Evolutionary conservation across 2,329 filamentous ascomycete genomes (phyloP), one percentile per base, ranked within the genome.

Genomic region (Eutypa lata): DNA sequence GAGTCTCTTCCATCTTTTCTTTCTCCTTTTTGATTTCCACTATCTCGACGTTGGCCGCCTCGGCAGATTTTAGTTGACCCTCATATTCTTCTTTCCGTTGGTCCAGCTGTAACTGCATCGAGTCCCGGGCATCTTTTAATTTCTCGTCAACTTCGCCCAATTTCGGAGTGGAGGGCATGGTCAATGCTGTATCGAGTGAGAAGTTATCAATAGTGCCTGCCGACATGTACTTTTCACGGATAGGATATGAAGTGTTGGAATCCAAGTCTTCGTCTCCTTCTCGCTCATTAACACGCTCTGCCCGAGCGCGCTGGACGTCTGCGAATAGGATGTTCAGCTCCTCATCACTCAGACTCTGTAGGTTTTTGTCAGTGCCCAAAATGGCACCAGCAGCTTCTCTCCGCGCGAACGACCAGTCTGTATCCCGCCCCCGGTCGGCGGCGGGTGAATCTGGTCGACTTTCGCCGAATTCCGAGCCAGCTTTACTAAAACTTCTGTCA

Each of bases 191-290:
- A 68, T 99, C 94, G 16, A 99, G 78, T 2, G 93, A 97, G 65
- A 97, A 94, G 67, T 96, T 97, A 72, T 99, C 94, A 50, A 97
- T 80, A 0, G 93, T 97, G 2, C 93, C 93, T 51, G 89, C 94
- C 2, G 92, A 97, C 75, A 96, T 83, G 71, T 97, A 97, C 66
- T 97, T 97, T 63, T 99, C 94, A 49, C 94, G 82, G 28, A 92
- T 79, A 2, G 91, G 88, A 65, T 92, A 97, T 0, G 93, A 97
- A 26, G 87, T 89, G 47, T 89, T 83, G 0, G 93, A 97, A 60
- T 99, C 94, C 50, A 87, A 84, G 68, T 97, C 94, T 52, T 97
- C 93, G 52, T 93, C 90, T 40, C 88, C 87, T 56, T 93, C 91
- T 21, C 91, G 84, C 4, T 75, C 81, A 53, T 77, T 81, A 50